Evolutionary conservation across 106 monocot species (phyloP), one percentile per base, ranked within the genome.

Genomic region (Phalaenopsis aphrodite): DNA sequence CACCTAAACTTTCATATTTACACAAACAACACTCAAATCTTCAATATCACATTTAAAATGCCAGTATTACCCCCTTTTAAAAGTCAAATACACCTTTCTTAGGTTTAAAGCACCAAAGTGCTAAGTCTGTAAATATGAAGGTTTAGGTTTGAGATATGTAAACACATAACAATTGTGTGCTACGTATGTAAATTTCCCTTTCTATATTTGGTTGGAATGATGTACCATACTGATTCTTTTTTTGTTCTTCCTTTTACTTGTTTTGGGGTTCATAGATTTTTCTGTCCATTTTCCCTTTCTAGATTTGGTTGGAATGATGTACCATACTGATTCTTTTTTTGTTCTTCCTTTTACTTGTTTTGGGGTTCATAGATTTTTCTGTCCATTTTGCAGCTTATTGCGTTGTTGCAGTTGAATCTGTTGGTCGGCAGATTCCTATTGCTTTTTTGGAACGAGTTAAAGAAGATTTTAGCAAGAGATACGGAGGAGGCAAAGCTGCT

Each of bases 401-500:
- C 55, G 74, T 81, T 8, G 81, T 81, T 57, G 81, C 81, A 6
- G 56, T 74, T 41, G 75, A 57, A 39, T 75, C 81, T 14, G 75
- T 75, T 42, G 81, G 81, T 24, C 56, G 81, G 37, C 74, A 81
- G 42, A 41, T 75, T 75, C 43, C 75, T 8, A 57, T 81, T 41
- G 81, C 81, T 41, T 75, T 81, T 12, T 49, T 81, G 75, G 81
- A 81, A 23, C 39, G 81, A 19, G 23, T 81, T 10, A 81, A 75
- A 12, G 81, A 81, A 23, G 81, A 75, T 75, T 81, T 81, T 42
- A 75, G 0, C 41, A 74, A 74, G 57, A 74, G 56, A 81, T 81
- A 81, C 75, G 81, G 81, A 81, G 81, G 81, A 24, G 81, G 81
- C 11, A 81, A 81, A 57, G 81, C 74, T 75, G 73, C 81, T 57